Evolutionary conservation across 2,329 filamentous ascomycete species (phyloP).

Genomic region (Trichoderma koningiopsis): DNA sequence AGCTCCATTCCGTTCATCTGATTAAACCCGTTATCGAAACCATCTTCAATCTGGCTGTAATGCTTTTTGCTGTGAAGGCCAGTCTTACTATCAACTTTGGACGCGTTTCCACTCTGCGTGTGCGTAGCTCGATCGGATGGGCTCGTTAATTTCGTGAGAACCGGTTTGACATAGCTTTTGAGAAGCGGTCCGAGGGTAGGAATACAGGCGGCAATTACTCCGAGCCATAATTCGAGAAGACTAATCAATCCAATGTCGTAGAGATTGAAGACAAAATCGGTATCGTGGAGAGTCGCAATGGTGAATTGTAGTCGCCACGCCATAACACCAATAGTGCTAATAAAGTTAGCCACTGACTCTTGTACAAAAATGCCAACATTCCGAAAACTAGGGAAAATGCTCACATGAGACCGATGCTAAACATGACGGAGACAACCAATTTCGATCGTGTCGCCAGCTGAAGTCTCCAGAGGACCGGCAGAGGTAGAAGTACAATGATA

Average conservation of each 20-base stretch:
- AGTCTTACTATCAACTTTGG: background rate
- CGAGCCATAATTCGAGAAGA: conserved; percentile 44
- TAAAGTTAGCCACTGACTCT: background rate
- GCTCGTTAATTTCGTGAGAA: conserved; percentile 26
- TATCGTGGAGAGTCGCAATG: conserved; percentile 28
- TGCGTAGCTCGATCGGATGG: background rate
- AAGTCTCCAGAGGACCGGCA: conserved; percentile 47
- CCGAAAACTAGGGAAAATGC: conserved; percentile 17
- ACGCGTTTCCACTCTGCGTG: background rate
- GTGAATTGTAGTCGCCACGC: conserved; percentile 41
- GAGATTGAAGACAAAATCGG: conserved; percentile 31
- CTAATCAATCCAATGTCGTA: conserved; percentile 41
- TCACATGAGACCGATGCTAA: conserved; percentile 39
- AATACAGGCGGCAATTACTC: conserved; percentile 46
- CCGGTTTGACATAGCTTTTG: conserved; percentile 32
- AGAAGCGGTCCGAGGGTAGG: conserved; percentile 47
- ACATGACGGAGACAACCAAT: conserved; percentile 37
- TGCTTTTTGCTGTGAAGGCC: background rate
- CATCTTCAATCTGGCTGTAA: background rate
- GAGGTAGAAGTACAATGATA: conserved; percentile 45
- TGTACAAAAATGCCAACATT: background rate
- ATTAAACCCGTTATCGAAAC: background rate
- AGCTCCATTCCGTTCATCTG: background rate
- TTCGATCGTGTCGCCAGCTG: conserved; percentile 45
- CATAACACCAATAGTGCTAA: conserved; percentile 42